These are phyloP conservation scores for Cutaneotrichosporon mucoides DNA, from an alignment of 1,284 basidiomycete genomes.

Conservation along the genomic window DNA sequence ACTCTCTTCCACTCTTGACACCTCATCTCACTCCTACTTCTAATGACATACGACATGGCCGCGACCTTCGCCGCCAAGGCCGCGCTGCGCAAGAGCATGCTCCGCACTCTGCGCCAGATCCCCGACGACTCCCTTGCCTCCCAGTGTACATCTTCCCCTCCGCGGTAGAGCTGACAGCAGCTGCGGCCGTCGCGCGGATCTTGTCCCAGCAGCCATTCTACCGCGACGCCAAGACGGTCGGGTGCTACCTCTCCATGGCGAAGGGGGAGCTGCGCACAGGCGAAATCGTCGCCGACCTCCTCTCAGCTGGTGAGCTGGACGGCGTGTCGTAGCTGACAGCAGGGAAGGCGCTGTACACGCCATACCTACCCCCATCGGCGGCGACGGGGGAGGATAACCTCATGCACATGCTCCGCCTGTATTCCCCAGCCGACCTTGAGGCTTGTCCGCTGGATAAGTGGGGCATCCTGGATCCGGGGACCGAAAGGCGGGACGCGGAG, in stretches of 20 bases:
- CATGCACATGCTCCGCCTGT: constrained; percentile 47
- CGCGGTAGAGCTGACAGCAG: no score
- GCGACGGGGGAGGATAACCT: constrained; percentile 16
- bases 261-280: constrained; percentile 44
- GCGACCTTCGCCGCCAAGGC: constrained; percentile 34
- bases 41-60: constrained; percentile 17
- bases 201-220: constrained; percentile 32
- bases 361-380: constrained; percentile 29
- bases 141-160: constrained; percentile 45
- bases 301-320: constrained; percentile 17
- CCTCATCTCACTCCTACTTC: background rate
- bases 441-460: constrained; percentile 44
- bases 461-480: constrained; percentile 47
- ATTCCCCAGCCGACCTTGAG: constrained; percentile 35
- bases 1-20: background rate
- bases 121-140: constrained; percentile 29
- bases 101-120: constrained; percentile 32
- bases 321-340: background rate
- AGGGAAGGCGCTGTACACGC: constrained; percentile 35
- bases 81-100: constrained; percentile 37
- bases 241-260: constrained; percentile 47
- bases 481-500: constrained; percentile 23
- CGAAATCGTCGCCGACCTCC: constrained; percentile 35
- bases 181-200: constrained; percentile 30
- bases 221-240: constrained; percentile 32